phyloP scores from a whole-genome alignment of 108 stramenopile genomes.

The Cyclotella cryptica region DNA sequence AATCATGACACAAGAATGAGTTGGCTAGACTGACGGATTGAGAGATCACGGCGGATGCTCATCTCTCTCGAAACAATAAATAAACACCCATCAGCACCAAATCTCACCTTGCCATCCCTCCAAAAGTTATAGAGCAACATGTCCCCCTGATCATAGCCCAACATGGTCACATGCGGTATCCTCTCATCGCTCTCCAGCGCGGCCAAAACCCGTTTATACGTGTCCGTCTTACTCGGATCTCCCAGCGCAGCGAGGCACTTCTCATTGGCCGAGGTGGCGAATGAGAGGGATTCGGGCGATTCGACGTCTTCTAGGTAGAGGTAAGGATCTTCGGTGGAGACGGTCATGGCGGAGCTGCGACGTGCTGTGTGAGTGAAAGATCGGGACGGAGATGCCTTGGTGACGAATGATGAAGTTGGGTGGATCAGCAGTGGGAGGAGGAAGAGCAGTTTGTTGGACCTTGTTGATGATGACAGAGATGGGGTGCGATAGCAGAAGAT shows the following conservation, averaged over 20 bases:
- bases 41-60: background rate
- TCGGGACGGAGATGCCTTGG: too few relatives aligned
- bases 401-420: too few relatives aligned
- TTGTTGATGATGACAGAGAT: too few relatives aligned
- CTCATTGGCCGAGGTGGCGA: constrained; percentile 77
- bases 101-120: constrained; percentile 64
- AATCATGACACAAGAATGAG: background rate
- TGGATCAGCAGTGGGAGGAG: too few relatives aligned
- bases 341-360: too few relatives aligned
- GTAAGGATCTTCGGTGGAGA: constrained; percentile 70
- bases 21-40: background rate
- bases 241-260: constrained; percentile 76
- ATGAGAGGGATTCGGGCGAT: constrained; percentile 68
- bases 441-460: too few relatives aligned
- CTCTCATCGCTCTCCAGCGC: constrained; percentile 80
- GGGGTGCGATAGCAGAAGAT: too few relatives aligned
- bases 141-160: constrained; percentile 69
- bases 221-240: constrained; percentile 63
- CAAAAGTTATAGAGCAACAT: constrained; percentile 79
- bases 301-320: constrained; percentile 87
- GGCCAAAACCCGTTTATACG: constrained; percentile 68
- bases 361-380: too few relatives aligned
- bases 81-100: background rate
- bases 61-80: background rate
- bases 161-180: constrained; percentile 71